These are phyloP conservation scores for Strobilomyces confusus DNA, from an alignment of 768 basidiomycete genomes.

Conservation along the genomic window DNA sequence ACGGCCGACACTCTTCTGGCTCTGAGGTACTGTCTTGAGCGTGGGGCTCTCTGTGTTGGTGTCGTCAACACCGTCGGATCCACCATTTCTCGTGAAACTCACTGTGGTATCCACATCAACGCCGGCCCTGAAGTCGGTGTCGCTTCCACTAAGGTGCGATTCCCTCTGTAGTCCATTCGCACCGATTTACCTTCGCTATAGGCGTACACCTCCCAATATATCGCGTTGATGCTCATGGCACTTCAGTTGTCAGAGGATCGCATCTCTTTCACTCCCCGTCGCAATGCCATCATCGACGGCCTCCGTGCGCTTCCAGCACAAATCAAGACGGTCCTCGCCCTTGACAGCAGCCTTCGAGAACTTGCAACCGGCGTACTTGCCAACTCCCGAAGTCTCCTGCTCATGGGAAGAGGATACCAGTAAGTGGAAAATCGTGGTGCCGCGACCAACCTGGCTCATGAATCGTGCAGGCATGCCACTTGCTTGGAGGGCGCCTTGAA, in stretches of 20 bases:
- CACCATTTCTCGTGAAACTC: slow-evolving; percentile 95
- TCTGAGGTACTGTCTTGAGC: slow-evolving; percentile 92
- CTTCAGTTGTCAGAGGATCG: slow-evolving; percentile 96
- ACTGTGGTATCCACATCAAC: slow-evolving; percentile 99
- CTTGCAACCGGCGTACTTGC: slow-evolving; percentile 75
- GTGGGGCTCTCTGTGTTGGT: slow-evolving; percentile 94
- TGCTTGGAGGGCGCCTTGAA: slow-evolving; percentile 98
- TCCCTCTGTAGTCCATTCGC: background rate
- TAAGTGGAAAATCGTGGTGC: slow-evolving; percentile 33
- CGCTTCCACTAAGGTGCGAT: slow-evolving; percentile 85
- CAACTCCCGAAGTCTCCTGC: slow-evolving; percentile 80
- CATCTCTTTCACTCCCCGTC: slow-evolving; percentile 85
- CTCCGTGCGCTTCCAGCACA: slow-evolving; percentile 86
- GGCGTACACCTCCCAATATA: slow-evolving; percentile 99
- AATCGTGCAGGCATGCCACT: slow-evolving; percentile 68
- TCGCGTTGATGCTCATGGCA: slow-evolving; percentile 98
- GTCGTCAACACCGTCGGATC: slow-evolving; percentile 99
- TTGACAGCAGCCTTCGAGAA: slow-evolving; percentile 72
- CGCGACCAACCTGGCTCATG: background rate
- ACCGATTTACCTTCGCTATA: slow-evolving; percentile 24
- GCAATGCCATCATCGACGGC: slow-evolving; percentile 90
- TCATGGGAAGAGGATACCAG: slow-evolving; percentile 99
- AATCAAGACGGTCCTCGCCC: slow-evolving; percentile 83
- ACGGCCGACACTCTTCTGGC: slow-evolving; percentile 98
- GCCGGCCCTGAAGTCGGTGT: slow-evolving; percentile 99